These are phyloP conservation scores for Nakazawaea peltata DNA, from an alignment of 805 yeast genomes.

Conservation along the genomic window DNA sequence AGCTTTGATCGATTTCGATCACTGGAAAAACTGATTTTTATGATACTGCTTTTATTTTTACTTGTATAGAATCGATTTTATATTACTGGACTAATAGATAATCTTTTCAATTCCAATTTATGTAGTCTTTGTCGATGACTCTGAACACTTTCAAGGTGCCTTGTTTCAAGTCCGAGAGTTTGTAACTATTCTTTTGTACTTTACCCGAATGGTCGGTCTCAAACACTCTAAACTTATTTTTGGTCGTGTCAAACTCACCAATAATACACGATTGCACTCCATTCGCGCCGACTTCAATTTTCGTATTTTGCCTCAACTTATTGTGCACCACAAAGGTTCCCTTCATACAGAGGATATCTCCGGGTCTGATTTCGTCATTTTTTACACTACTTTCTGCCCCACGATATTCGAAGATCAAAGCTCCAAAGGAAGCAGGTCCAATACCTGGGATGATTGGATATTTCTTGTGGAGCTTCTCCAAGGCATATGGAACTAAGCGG, in stretches of 20 bases:
- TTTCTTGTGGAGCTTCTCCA: conserved; percentile 7
- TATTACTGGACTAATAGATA: no score
- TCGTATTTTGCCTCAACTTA: conserved; percentile 47
- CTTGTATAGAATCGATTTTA: no score
- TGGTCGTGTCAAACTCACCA: conserved; percentile 64
- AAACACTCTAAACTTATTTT: conserved; percentile 62
- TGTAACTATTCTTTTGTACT: conserved; percentile 53
- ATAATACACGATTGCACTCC: conserved; percentile 54
- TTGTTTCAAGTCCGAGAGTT: conserved; percentile 61
- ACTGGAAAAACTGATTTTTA: conserved; percentile 63
- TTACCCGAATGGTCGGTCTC: conserved; percentile 45
- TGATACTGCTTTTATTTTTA: no score
- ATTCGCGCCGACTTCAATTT: conserved; percentile 45
- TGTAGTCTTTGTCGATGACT: conserved; percentile 60
- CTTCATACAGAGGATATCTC: conserved; percentile 73
- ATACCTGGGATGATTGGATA: conserved; percentile 40
- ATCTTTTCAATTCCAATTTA: no score
- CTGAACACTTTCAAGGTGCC: conserved; percentile 82
- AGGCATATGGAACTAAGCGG: conserved; percentile 6
- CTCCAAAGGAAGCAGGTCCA: conserved; percentile 68
- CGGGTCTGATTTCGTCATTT: conserved; percentile 62
- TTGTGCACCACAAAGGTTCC: conserved; percentile 68
- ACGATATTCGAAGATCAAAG: conserved; percentile 42
- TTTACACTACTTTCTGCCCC: conserved; percentile 44
- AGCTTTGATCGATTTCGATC: conserved; percentile 90